Base-by-base conservation (phyloP, 768 basidiomycete genomes). In the Amanita exitialis region DNA sequence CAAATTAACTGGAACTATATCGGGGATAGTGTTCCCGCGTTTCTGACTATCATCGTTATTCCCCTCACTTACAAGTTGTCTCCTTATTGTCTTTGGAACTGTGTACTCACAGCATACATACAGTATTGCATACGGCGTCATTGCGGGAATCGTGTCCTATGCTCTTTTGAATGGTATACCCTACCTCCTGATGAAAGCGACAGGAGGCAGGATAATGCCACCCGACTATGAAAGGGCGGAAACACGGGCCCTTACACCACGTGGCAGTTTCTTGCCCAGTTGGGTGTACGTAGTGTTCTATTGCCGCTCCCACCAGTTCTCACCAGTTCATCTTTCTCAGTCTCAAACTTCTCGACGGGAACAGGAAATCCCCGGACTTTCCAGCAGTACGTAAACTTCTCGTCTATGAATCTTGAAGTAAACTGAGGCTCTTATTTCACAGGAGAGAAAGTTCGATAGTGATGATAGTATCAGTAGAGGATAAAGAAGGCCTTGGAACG, bases 1-100 rank as follows among this genome's bases (percentile, higher is more conserved):
- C 88, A 89, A 41, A 84, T 93, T 64, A 92, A 93, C 65, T 93
- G 90, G 90, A 75, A 83, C 59, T 93, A 90, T 61, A 74, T 87
- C 18, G 90, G 90, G 6, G 89, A 92, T 59, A 78, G 84, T 15
- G 78, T 92, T 0, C 90, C 90, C 10, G 88, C 90, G 0, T 91
- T 93, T 73, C 66, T 93, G 43, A 87, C 85, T 0, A 69, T 93
- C 52, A 73, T 92, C 46, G 75, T 87, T 47, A 91, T 91, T 53
- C 86, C 86, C 9, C 66, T 88, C 16, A 79, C 83, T 12, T 86
- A 80, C 75, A 89, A 89, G 84, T 86, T 51, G 77, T 30, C 5
- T 65, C 9, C 18, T 25, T n/a, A 3, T 10, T 30, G 44, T 28
- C 38, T 9, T 34, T 2, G 38, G n/a, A 6, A 43, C 6, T 47